Percentiles rank a stretch among this genome's conserved stretches.
phyloP scores from a whole-genome alignment of 805 yeast genomes.

The Wickerhamiella musiphila region DNA sequence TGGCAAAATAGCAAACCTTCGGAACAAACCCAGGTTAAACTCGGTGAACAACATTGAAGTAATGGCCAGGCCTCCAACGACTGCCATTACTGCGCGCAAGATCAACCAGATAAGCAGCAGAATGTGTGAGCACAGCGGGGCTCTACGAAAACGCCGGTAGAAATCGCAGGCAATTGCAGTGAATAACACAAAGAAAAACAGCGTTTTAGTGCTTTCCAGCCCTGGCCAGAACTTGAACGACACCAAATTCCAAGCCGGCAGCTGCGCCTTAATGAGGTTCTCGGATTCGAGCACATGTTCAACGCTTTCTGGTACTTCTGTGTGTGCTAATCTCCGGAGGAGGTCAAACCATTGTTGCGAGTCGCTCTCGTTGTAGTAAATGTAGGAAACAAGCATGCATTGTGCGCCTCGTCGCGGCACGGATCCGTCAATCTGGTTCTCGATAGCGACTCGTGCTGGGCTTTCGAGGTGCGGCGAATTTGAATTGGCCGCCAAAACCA shows the following conservation, averaged over 20 bases:
- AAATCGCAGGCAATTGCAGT: too few relatives aligned
- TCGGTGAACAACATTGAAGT: not conserved
- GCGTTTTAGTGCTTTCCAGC: too few relatives aligned
- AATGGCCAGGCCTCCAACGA: not conserved
- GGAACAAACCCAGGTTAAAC: not conserved
- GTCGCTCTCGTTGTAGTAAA: constrained; percentile 1
- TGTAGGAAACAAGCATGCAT: constrained; percentile 4
- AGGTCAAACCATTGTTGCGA: constrained; percentile 1
- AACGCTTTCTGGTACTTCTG: too few relatives aligned
- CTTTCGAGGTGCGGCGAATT: constrained; percentile 1
- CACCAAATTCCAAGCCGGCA: too few relatives aligned
- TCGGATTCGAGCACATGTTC: too few relatives aligned
- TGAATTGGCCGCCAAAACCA: constrained; percentile 1
- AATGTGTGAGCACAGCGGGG: not conserved
- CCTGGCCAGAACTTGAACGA: too few relatives aligned
- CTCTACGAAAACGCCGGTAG: not conserved
- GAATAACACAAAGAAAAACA: too few relatives aligned
- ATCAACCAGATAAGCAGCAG: not conserved
- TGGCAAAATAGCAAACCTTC: not conserved
- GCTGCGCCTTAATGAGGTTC: too few relatives aligned
- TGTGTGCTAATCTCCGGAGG: too few relatives aligned
- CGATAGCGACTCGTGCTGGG: not conserved
- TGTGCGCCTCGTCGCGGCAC: constrained; percentile 1
- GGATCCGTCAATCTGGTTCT: constrained; percentile 1
- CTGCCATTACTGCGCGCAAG: not conserved